A percentile compares a stretch with the other conserved stretches of the same genome.
Conservation (phyloP, 2,329 filamentous ascomycete genomes). For the Diaporthe sp. region DNA sequence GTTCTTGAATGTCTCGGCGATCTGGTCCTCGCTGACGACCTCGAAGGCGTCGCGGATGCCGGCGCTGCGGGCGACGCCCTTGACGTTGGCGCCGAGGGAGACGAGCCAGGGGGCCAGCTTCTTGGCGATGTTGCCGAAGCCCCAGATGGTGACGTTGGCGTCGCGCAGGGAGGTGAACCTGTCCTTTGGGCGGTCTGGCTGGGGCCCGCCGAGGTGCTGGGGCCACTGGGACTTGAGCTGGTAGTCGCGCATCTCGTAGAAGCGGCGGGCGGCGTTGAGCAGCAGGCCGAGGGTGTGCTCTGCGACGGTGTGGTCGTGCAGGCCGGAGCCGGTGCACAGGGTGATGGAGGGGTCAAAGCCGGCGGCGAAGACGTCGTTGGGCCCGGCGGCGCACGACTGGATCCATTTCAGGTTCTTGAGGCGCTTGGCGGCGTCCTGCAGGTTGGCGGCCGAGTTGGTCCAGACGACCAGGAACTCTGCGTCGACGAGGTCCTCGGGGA, state of each 20-base stretch:
- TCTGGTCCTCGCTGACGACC: conserved; percentile 66
- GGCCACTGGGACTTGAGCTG: conserved; percentile 71
- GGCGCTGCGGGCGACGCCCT: conserved; percentile 66
- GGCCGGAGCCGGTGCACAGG: conserved; percentile 73
- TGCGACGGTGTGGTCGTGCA: conserved; percentile 75
- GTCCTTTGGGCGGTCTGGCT: conserved; percentile 64
- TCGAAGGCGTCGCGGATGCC: conserved; percentile 71
- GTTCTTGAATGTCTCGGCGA: conserved; percentile 64
- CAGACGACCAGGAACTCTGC: conserved; percentile 73
- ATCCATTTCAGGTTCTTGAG: conserved; percentile 73
- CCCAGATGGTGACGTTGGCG: conserved; percentile 72
- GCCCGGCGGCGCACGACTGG: conserved; percentile 74
- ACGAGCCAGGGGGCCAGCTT: conserved; percentile 66
- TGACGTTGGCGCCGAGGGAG: conserved; percentile 68
- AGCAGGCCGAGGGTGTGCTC: conserved; percentile 73
- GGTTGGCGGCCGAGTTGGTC: conserved; percentile 70
- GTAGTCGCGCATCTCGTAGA: conserved; percentile 74
- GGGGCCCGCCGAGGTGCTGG: conserved; percentile 70
- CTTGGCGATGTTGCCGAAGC: conserved; percentile 76
- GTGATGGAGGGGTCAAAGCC: conserved; percentile 67
- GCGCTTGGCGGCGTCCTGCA: conserved; percentile 66
- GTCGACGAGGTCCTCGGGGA: conserved; percentile 70
- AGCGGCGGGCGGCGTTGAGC: conserved; percentile 66
- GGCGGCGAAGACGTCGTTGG: conserved; percentile 73
- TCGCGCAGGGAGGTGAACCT: conserved; percentile 71